Conservation (phyloP, 2,329 filamentous ascomycete species). For the Dendryphion nanum region DNA sequence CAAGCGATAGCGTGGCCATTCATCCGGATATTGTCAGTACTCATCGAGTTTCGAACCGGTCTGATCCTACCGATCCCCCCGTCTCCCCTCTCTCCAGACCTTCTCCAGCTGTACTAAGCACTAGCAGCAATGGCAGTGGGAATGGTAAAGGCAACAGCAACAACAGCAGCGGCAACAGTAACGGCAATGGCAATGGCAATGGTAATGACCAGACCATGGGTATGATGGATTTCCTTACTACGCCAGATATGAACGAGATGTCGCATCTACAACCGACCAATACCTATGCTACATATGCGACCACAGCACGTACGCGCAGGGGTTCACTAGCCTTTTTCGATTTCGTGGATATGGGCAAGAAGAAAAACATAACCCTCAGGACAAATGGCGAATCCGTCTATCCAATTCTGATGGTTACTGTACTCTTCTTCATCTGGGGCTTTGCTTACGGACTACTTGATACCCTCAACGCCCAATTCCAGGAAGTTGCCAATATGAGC, state of each 20-base stretch:
- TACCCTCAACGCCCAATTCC: conserved; percentile 71
- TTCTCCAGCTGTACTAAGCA: conserved; percentile 10
- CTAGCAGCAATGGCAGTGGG: not conserved
- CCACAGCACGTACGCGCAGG: conserved; percentile 21
- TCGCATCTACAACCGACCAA: conserved; percentile 35
- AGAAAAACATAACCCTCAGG: conserved; percentile 69
- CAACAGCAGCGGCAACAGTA: not conserved
- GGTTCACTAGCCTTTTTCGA: conserved; percentile 63
- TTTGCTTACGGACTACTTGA: conserved; percentile 87
- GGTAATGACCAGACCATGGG: conserved; percentile 35
- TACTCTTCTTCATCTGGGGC: conserved; percentile 86
- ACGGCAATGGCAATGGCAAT: conserved; percentile 1
- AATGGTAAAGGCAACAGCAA: too few relatives aligned
- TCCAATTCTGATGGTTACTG: conserved; percentile 71
- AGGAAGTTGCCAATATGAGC: conserved; percentile 60
- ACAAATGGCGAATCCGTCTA: conserved; percentile 65
- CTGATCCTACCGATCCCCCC: conserved; percentile 14
- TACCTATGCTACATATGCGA: conserved; percentile 30
- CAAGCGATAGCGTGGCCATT: conserved; percentile 27
- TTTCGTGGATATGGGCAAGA: conserved; percentile 67
- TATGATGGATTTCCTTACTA: conserved; percentile 56
- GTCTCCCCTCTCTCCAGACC: conserved; percentile 23
- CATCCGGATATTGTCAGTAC: conserved; percentile 18
- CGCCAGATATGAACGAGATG: conserved; percentile 44
- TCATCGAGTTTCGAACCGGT: not conserved